Evolutionary conservation across 495 filamentous ascomycete genomes (phyloP).

Genomic region (Echria macrotheca): DNA sequence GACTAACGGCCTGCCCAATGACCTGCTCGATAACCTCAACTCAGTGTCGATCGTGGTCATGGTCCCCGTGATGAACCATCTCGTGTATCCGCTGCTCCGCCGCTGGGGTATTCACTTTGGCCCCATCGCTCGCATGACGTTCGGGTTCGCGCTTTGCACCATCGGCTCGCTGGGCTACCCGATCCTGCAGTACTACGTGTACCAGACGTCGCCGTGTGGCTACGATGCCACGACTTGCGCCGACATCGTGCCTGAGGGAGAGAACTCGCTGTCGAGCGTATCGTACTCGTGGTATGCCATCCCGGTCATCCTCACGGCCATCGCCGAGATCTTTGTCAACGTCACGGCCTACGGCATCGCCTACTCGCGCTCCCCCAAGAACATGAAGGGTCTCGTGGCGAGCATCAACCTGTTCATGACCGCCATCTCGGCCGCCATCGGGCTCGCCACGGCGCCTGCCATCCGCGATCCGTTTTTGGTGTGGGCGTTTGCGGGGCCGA

Average conservation of each 20-base stretch:
- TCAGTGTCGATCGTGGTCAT: conserved; percentile 65
- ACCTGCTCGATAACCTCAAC: conserved; percentile 68
- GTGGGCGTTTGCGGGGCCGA: conserved; percentile 47
- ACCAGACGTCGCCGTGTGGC: conserved; percentile 49
- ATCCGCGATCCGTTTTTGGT: conserved; percentile 56
- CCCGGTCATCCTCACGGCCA: conserved; percentile 45
- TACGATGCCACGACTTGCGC: conserved; percentile 37
- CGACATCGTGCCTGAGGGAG: conserved; percentile 28
- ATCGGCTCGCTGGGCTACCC: conserved; percentile 57
- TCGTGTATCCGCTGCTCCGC: conserved; percentile 64
- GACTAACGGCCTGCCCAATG: conserved; percentile 62
- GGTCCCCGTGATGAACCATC: conserved; percentile 62
- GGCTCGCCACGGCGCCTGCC: conserved; percentile 50
- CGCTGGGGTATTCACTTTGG: conserved; percentile 56
- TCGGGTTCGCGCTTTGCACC: conserved; percentile 63
- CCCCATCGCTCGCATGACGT: conserved; percentile 66
- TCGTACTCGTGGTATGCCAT: conserved; percentile 38
- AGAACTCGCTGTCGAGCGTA: conserved; percentile 39
- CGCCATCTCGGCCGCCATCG: conserved; percentile 52
- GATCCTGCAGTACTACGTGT: conserved; percentile 68
- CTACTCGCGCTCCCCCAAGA: conserved; percentile 60
- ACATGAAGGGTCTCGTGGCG: conserved; percentile 62
- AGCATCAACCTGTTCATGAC: conserved; percentile 53
- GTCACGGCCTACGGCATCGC: conserved; percentile 67
- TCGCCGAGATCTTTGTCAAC: conserved; percentile 64